Base-by-base conservation (phyloP, 306 rosid genomes). In the Castanopsis chinensis region DNA sequence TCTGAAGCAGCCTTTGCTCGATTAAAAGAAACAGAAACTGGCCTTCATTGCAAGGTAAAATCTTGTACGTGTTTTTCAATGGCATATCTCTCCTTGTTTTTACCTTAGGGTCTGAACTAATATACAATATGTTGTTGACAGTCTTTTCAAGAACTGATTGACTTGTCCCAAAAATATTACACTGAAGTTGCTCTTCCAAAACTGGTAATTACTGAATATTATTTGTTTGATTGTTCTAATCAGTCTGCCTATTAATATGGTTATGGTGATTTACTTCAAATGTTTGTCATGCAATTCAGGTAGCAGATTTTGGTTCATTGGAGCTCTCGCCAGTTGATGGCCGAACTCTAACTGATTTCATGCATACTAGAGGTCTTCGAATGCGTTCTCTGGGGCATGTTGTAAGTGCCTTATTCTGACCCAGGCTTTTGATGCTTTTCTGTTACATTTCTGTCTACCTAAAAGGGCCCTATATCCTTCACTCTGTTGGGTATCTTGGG, bases 281-380 rank as follows among this genome's bases (percentile, higher is more conserved):
- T 80, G 71, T 73, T 81, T 72, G 55, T 81, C 72, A 19, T 87
- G 58, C 65, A 73, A 83, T 86, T 64, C 93, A 95, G 99, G 99
- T 95, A 70, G 97, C 99, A 72, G 99, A 95, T 89, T 95, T 95
- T 88, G 97, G 98, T 82, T 95, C 99, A 7, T 86, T 95, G 85
- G 99, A 95, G 77, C 97, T 95, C 73, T 93, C 99, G 52, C 99
- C 99, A 28, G 99, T 95, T 86, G 99, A 95, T 89, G 99, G 99
- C 45, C 94, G 98, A 71, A 95, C 99, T 37, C 88, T 95, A 64
- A 95, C 99, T 79, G 99, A 95, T 86, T 95, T 95, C 89, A 95
- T 95, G 99, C 99, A 95, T 82, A 91, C 97, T 25, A 89, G 99
- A 87, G 99, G 99, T 82, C 92, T 95, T 68, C 88, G 77, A 75